Percentiles rank a stretch among this genome's conserved stretches.
Evolutionary conservation across 2,329 filamentous ascomycete genomes (phyloP).

Genomic region (Talaromyces islandicus): DNA sequence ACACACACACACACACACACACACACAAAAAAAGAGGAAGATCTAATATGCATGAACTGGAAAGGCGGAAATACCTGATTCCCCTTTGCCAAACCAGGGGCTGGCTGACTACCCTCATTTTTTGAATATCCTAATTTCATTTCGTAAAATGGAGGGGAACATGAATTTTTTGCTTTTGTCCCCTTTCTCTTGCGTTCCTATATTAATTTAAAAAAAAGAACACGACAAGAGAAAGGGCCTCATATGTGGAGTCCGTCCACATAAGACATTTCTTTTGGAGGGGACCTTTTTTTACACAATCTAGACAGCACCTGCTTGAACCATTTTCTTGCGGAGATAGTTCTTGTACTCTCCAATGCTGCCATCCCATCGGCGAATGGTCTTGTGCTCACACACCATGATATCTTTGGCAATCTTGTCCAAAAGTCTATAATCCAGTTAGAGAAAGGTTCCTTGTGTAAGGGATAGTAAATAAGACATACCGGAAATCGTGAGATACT

Average conservation of each 20-base stretch:
- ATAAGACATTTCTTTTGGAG: background rate
- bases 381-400: slow-evolving; percentile 97
- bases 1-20: too few relatives aligned
- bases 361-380: slow-evolving; percentile 83
- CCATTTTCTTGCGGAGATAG: slow-evolving; percentile 98
- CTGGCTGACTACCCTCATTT: background rate
- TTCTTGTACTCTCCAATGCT: slow-evolving; percentile 95
- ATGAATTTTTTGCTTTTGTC: background rate
- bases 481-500: slow-evolving; percentile 98
- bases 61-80: background rate
- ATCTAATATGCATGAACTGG: background rate
- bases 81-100: background rate
- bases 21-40: background rate
- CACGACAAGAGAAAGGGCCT: background rate
- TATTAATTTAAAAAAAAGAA: too few relatives aligned
- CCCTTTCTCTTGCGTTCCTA: background rate
- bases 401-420: slow-evolving; percentile 99
- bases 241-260: background rate
- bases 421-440: slow-evolving; percentile 60
- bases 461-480: slow-evolving; percentile 32
- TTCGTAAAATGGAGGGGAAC: background rate
- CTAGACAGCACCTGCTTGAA: slow-evolving; percentile 78
- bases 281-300: slow-evolving; percentile 58
- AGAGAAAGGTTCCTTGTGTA: slow-evolving; percentile 12
- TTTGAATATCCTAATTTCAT: background rate